These are phyloP conservation scores for Pyrrhoderma lamaoense DNA, from an alignment of 1,284 basidiomycete species.

Conservation along the genomic window DNA sequence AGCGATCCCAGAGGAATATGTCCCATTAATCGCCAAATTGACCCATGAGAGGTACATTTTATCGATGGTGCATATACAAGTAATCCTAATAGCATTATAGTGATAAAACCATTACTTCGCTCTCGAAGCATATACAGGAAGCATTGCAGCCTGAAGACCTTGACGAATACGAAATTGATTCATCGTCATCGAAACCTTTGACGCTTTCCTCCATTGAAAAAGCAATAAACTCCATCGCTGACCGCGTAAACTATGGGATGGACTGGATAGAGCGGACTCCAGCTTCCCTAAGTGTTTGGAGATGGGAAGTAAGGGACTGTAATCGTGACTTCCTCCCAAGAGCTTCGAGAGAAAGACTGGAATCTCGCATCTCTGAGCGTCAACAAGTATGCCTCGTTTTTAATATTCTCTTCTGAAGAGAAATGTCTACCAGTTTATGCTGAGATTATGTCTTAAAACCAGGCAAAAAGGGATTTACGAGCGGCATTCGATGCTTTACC, in stretches of 20 bases:
- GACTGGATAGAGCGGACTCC: conserved; percentile 46
- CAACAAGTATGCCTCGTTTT: conserved; percentile 54
- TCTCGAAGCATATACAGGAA: conserved; percentile 60
- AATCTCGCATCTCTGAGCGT: conserved; percentile 58
- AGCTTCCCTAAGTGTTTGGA: conserved; percentile 67
- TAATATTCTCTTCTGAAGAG: neutral
- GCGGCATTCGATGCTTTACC: conserved; percentile 47
- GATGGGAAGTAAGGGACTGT: conserved; percentile 74
- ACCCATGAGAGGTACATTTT: conserved; percentile 66
- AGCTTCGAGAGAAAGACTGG: conserved; percentile 56
- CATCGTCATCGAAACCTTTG: conserved; percentile 26
- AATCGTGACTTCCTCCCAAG: conserved; percentile 63
- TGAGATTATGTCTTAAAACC: conserved; percentile 15
- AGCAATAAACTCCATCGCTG: conserved; percentile 52
- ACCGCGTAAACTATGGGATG: conserved; percentile 69
- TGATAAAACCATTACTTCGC: conserved; percentile 54
- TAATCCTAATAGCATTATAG: conserved; percentile 32
- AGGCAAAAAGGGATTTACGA: conserved; percentile 58
- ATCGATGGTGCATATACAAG: conserved; percentile 1
- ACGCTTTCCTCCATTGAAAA: conserved; percentile 48
- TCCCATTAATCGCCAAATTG: conserved; percentile 70
- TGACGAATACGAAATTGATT: conserved; percentile 25
- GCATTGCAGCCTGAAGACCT: conserved; percentile 57
- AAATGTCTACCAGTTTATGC: too few relatives aligned
- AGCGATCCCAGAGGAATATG: conserved; percentile 58